Evolutionary conservation across 1,284 basidiomycete species (phyloP), one percentile per base, ranked within the genome.

Genomic region (Naganishia liquefaciens): DNA sequence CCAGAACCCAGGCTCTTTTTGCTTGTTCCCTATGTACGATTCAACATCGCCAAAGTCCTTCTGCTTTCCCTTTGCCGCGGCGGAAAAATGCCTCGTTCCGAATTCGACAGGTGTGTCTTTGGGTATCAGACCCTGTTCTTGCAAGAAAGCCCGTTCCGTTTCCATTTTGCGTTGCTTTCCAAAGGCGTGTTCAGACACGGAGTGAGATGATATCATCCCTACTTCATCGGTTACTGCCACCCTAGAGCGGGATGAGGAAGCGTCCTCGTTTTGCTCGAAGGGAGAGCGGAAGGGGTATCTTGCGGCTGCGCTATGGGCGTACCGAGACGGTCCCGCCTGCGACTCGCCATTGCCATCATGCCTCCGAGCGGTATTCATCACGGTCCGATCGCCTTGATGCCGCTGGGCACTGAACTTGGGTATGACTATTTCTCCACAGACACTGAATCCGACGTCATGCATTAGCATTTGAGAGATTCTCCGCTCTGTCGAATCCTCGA

Each of bases 1-100:
- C 78, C 78, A 78, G 19, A 65, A 68, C 6, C 62, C 63, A 33
- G 50, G 50, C 13, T 43, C 28, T 19, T 61, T 40, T 13, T 33
- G 25, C 13, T 60, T 25, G 23, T 39, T 37, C n/a, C 33, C 57
- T 37, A 10, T 40, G 21, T 23, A 37, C 13, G 46, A 42, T 13
- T 25, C 37, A 10, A 50, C 10, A 40, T 46, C 47, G n/a, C 37
- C 30, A 25, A 13, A 10, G 25, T 42, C 46, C 43, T 46, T 60
- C 37, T 23, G 46, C 46, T 50, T 60, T 15, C 57, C 57, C 21
- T 60, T 60, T 37, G n/a, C 44, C 17, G 3, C 30, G 13, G 30
- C 43, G 17, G 5, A 40, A 17, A 27, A 25, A n/a, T n/a, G 30
- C 19, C 46, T 49, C 21, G 46, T 37, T 23, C 57, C 57, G 40